These are phyloP conservation scores for Shiraia sp. DNA, from an alignment of 2,329 filamentous ascomycete genomes.

Conservation along the genomic window DNA sequence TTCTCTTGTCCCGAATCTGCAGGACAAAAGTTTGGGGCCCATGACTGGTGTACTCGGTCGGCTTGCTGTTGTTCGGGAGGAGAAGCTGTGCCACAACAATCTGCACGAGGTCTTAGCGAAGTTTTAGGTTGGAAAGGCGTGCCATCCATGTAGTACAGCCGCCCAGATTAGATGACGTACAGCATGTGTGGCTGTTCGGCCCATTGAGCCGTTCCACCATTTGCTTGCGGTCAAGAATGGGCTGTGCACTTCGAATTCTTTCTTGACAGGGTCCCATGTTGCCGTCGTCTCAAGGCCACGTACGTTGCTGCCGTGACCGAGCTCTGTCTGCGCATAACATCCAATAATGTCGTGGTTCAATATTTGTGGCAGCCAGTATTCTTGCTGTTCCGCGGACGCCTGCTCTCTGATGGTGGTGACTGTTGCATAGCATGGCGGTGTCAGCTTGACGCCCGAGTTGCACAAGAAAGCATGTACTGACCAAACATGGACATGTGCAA, in stretches of 20 bases:
- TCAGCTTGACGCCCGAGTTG: slow-evolving; percentile 21
- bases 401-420: slow-evolving; percentile 56
- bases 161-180: slow-evolving; percentile 18
- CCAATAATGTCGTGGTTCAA: slow-evolving; percentile 56
- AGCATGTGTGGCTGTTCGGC: slow-evolving; percentile 59
- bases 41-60: slow-evolving; percentile 46
- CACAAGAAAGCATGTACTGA: slow-evolving; percentile 27
- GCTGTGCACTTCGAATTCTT: slow-evolving; percentile 56
- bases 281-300: slow-evolving; percentile 55
- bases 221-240: slow-evolving; percentile 58
- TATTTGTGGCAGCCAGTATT: slow-evolving; percentile 56
- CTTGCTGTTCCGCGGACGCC: slow-evolving; percentile 51
- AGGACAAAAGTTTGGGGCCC: slow-evolving; percentile 59
- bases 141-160: not conserved
- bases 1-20: slow-evolving; percentile 55
- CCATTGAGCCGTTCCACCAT: slow-evolving; percentile 60
- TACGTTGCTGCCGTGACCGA: slow-evolving; percentile 59
- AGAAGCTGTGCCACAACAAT: slow-evolving; percentile 59
- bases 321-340: slow-evolving; percentile 57
- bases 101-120: slow-evolving; percentile 14
- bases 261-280: slow-evolving; percentile 50
- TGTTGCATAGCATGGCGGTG: slow-evolving; percentile 15
- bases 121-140: slow-evolving; percentile 10
- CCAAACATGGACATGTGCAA: slow-evolving; percentile 58
- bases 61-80: slow-evolving; percentile 42